Base-by-base conservation (phyloP, 1,139 yeast genomes). In the Yamadazyma pseudoaaseri region DNA sequence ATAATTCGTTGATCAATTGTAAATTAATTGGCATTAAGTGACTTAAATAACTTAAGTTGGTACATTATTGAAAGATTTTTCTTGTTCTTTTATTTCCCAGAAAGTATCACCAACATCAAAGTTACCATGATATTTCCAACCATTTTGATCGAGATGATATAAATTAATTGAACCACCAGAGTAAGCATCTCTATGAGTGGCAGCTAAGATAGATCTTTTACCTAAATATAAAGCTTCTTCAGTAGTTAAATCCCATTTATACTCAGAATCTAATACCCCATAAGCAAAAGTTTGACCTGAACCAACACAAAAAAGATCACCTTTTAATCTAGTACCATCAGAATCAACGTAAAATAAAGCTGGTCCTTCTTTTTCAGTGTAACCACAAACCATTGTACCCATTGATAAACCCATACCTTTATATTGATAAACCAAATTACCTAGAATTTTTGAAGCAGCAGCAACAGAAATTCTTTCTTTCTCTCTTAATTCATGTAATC, bases 261-360 rank as follows among this genome's bases (percentile, higher is more conserved):
- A 86, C 50, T 86, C 89, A 23, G 95, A 78, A 60, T 92, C 99
- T 47, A 92, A 73, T 16, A 92, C 98, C 73, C 99, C 98, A 56
- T 92, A 92, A n/a, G 99, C 99, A 65, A 92, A 92, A 1, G 98
- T 92, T 66, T 92, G 98, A 63, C 99, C 99, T 1, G 97, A 90
- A 30, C 99, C 99, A 22, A 92, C 99, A 71, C 97, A 89, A 64
- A 94, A 94, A 44, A 89, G 54, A 54, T 92, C 96, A 38, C 98
- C 98, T 60, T 87, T 85, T 52, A 92, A 72, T 61, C 99, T 79
- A 8, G 97, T 85, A 37, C 99, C 99, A 55, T 92, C 99, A 26
- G 96, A 85, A 64, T 92, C 99, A 29, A 92, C 98, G 53, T 92
- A 94, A 64, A 83, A 92, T 40, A 92, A 84, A 20, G 97, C 81